Evolutionary conservation across 2,329 filamentous ascomycete species (phyloP).

Genomic region (Exophiala bonariae): DNA sequence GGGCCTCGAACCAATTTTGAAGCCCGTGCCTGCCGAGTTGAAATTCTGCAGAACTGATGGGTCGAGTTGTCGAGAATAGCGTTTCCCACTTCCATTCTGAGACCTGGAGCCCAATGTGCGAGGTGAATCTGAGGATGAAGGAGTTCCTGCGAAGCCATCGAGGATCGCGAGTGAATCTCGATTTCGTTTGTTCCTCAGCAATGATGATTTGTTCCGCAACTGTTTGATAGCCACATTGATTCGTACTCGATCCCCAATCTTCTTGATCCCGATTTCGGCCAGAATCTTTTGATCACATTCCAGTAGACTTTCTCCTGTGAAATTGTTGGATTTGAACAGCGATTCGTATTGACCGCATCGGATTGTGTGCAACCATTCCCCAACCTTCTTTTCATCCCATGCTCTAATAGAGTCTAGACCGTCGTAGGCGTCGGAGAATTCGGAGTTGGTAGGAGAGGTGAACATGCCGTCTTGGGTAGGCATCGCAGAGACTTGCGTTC

Average conservation of each 20-base stretch:
- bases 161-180: slow-evolving; percentile 83
- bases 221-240: slow-evolving; percentile 85
- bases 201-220: slow-evolving; percentile 72
- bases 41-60: slow-evolving; percentile 39
- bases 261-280: slow-evolving; percentile 97
- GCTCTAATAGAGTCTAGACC: slow-evolving; percentile 66
- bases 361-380: slow-evolving; percentile 85
- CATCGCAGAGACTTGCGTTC: slow-evolving; percentile 37
- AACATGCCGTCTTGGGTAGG: slow-evolving; percentile 50
- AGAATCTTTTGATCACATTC: slow-evolving; percentile 96
- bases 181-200: slow-evolving; percentile 79
- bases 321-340: slow-evolving; percentile 87
- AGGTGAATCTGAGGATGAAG: slow-evolving; percentile 65
- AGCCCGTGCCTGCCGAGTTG: slow-evolving; percentile 39
- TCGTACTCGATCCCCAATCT: slow-evolving; percentile 92
- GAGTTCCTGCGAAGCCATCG: slow-evolving; percentile 60
- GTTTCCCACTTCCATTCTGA: slow-evolving; percentile 56
- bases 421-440: slow-evolving; percentile 79
- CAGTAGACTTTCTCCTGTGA: slow-evolving; percentile 93
- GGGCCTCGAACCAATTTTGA: slow-evolving; percentile 65
- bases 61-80: slow-evolving; percentile 56
- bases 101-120: slow-evolving; percentile 59
- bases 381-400: slow-evolving; percentile 72
- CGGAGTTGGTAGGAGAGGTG: slow-evolving; percentile 84
- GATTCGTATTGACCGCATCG: slow-evolving; percentile 93